Evolutionary conservation across 208 protist species (phyloP), one percentile per base, ranked within the genome.

Genomic region (Dictyostelium gargantuum): DNA sequence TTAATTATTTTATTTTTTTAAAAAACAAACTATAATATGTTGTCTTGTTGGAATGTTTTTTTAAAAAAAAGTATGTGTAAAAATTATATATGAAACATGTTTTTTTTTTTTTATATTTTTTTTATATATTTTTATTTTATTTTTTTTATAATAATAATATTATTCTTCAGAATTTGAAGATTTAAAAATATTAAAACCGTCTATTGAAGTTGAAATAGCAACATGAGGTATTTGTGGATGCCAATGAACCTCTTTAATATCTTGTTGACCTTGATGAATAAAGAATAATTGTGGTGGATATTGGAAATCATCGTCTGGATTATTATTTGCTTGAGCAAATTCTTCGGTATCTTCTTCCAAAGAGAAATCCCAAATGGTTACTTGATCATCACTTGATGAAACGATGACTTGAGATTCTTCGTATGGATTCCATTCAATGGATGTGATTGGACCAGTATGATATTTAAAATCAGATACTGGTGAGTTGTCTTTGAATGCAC

Each of bases 221-320:
- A 99, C 96, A 50, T 98, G 98, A 2, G 98, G 97, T n/a, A 99
- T 97, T 96, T 99, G 98, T 80, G 96, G 93, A 95, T 99, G 98
- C 98, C 98, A 99, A 94, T 99, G 98, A 23, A 98, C 96, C 96
- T 99, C 99, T 97, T 99, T 99, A 68, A 99, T 96, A 92, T 99
- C 96, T 56, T 95, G 80, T 70, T 99, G 98, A 32, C 99, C 98
- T 95, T 96, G 95, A 94, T 99, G 99, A 80, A 99, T 96, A 93
- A 99, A 99, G 93, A 99, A 97, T 42, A 99, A 96, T 96, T 99
- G 98, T 44, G 97, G 95, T 38, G 98, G 98, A 9, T 97, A 68
- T 58, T 97, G 63, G 9, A 96, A 95, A 29, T 96, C 95, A 66
- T 97, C 97, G 44, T 94, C 92, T 32, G 97, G 93, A 96, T 96